Base-by-base conservation (phyloP, 257 asterid genomes). In the Solanum chmielewskii region DNA sequence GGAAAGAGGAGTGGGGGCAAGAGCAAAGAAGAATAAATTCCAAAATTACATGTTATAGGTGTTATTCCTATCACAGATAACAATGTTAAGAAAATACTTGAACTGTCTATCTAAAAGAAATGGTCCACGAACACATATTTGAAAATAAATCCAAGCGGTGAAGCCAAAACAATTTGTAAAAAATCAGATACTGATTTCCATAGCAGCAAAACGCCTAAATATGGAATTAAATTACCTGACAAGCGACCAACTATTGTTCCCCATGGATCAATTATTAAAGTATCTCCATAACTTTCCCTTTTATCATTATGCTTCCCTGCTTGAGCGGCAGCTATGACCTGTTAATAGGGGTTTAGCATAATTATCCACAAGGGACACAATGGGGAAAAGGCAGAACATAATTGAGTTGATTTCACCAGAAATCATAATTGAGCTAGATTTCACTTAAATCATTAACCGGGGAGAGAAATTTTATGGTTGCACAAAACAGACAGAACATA, bases 181-280 rank as follows among this genome's bases (percentile, higher is more conserved):
- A 6, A 6, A 39, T 75, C 59, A 75, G 31, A 23, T 41, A 75
- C 8, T 41, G 59, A 59, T 20, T 75, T 75, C 56, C 33, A 6
- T 41, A 23, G 56, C 68, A 47, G 44, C 84, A 47, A 16, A 47
- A 13, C 45, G 11, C 84, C 64, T 45, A 45, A 44, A 44, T 78
- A 49, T 71, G 62, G 49, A 66, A 82, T 64, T 14, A 64, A 64
- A 47, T 35, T 81, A 93, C 96, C 96, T 27, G 94, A 88, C 87
- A 94, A 83, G 87, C 96, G 91, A 62, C 97, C 96, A 9, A 97
- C 69, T 84, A 97, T 89, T 37, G 89, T 91, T 59, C 99, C 99
- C 99, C 99, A 97, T 47, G 99, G 98, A 92, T 97, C 98, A 85
- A 97, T 94, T 68, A 97, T 94, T 91, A 97, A 62, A 25, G 95